A percentile compares a stretch with the other conserved stretches of the same genome.
These are phyloP conservation scores for Fusarium palustre DNA, from an alignment of 2,329 filamentous ascomycete genomes.

Conservation along the genomic window DNA sequence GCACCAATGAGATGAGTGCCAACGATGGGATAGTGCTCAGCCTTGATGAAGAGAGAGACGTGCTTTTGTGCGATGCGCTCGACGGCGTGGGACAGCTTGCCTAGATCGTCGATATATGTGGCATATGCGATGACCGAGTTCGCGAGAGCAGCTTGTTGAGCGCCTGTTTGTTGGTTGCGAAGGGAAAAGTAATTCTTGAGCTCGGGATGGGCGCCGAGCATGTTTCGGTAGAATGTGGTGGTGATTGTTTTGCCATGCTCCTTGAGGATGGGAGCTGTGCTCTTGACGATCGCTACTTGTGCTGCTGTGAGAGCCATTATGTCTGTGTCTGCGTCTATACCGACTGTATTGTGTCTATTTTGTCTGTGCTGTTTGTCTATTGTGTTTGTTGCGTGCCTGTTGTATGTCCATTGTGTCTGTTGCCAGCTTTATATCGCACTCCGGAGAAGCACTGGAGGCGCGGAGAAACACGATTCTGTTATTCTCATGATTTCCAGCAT, in stretches of 20 bases:
- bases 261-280: slow-evolving; percentile 78
- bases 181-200: slow-evolving; percentile 78
- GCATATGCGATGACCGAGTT: slow-evolving; percentile 78
- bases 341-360: background rate
- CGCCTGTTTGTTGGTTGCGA: slow-evolving; percentile 74
- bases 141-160: slow-evolving; percentile 77
- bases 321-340: background rate
- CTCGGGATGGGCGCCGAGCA: slow-evolving; percentile 72
- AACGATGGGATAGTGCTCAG: slow-evolving; percentile 78
- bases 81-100: slow-evolving; percentile 64
- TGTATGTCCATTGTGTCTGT: background rate
- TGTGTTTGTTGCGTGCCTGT: background rate
- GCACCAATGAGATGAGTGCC: slow-evolving; percentile 75
- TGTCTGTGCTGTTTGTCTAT: background rate
- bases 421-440: slow-evolving; percentile 36
- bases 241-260: slow-evolving; percentile 77
- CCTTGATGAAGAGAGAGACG: slow-evolving; percentile 74
- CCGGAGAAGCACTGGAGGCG: slow-evolving; percentile 38
- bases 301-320: slow-evolving; percentile 66
- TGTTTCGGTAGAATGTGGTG: slow-evolving; percentile 76
- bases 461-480: slow-evolving; percentile 40
- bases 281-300: slow-evolving; percentile 79
- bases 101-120: slow-evolving; percentile 76
- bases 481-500: slow-evolving; percentile 3
- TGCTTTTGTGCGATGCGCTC: slow-evolving; percentile 84